Conservation (phyloP, 2,329 filamentous ascomycete species). For the Emergomyces africanus region DNA sequence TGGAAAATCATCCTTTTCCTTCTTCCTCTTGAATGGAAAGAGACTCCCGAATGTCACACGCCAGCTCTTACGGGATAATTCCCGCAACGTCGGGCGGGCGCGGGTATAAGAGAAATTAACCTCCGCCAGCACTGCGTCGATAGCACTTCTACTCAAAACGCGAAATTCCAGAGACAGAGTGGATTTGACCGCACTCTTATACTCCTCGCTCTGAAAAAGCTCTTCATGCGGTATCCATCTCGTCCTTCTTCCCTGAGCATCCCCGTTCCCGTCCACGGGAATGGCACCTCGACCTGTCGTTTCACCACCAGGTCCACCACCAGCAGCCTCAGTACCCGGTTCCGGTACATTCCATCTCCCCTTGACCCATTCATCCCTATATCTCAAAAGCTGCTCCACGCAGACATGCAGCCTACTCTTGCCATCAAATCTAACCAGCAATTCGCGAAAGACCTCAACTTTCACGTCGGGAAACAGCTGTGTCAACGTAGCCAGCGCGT, state of each 20-base stretch:
- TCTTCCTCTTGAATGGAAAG: conserved; percentile 30
- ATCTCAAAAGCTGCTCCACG: conserved; percentile 34
- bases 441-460: conserved; percentile 35
- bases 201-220: conserved; percentile 31
- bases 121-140: conserved; percentile 37
- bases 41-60: conserved; percentile 32
- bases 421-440: conserved; percentile 34
- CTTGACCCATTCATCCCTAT: conserved; percentile 35
- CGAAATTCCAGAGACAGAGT: conserved; percentile 33
- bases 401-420: conserved; percentile 34
- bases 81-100: conserved; percentile 31
- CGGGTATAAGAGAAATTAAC: conserved; percentile 34
- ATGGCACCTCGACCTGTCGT: conserved; percentile 1
- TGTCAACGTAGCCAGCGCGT: conserved; percentile 27
- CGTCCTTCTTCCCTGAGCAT: conserved; percentile 6
- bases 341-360: conserved; percentile 33
- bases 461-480: conserved; percentile 35
- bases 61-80: conserved; percentile 33
- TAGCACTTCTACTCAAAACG: conserved; percentile 29
- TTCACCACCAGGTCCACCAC: neutral
- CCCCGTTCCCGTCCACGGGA: conserved; percentile 5
- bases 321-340: conserved; percentile 2
- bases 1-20: conserved; percentile 27
- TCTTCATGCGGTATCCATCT: conserved; percentile 27
- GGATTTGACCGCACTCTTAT: conserved; percentile 29